Evolutionary conservation across 176 grass and related monocot genomes (phyloP), one percentile per base, ranked within the genome.

Genomic region (Canna indica): DNA sequence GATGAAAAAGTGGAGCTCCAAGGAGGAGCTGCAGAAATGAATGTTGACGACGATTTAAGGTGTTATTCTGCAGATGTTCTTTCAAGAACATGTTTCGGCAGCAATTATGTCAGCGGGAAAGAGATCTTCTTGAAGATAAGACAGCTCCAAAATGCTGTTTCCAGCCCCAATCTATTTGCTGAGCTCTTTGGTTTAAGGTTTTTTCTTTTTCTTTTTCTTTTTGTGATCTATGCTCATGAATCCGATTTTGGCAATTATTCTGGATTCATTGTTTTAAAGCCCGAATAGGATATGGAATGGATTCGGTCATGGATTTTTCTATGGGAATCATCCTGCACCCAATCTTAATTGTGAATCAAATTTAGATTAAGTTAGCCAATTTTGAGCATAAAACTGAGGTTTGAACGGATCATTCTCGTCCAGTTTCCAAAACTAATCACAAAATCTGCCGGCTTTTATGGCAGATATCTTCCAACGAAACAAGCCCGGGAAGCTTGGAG

Each of bases 61-160:
- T 79, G 86, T 76, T 92, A 87, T 77, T 99, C 94, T 25, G 91
- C 91, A 24, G 89, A 99, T 74, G 90, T 99, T 12, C 85, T 99
- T 73, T 90, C 89, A 9, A 30, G 82, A 61, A 79, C 86, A 0
- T 91, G 80, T 60, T 99, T 99, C 35, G 86, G 94, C 0, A 79
- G 75, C 20, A 86, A 90, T 32, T 76, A 85, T 75, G 69, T 67
- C 28, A 75, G 77, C 24, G 94, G 94, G 0, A 75, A 80, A 35
- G 84, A 99, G 75, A 99, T 93, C 36, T 99, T 92, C 67, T 59
- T 62, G 41, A 82, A 82, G 0, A 77, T 99, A 38, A 73, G 86
- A 52, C 82, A 77, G 50, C 75, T 99, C 5, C 87, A 87, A 0
- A 72, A 77, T 0, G 81, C 82, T 70, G 87, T 93, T 70, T 33